Evolutionary conservation across 1,284 basidiomycete species (phyloP).

Genomic region (Ustilago tritici): DNA sequence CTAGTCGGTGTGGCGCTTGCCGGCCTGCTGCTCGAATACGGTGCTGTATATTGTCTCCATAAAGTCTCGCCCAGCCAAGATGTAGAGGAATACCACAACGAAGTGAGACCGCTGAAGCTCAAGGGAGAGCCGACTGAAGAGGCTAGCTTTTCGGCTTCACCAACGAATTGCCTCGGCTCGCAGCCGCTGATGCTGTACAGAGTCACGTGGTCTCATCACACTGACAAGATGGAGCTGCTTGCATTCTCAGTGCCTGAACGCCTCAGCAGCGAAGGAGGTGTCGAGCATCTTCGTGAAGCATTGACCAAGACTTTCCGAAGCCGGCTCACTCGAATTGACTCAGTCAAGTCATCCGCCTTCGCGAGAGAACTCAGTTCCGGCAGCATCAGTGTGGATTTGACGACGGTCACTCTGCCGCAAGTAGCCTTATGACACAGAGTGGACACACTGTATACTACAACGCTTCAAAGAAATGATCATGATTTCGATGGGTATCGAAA

Average conservation of each 20-base stretch:
- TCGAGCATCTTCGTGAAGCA: neutral
- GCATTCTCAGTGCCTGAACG: conserved; percentile 30
- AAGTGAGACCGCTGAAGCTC: neutral
- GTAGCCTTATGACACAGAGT: conserved; percentile 17
- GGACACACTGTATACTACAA: neutral
- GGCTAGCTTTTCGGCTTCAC: conserved; percentile 14
- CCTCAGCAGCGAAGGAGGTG: neutral
- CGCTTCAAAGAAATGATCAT: neutral
- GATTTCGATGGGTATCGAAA: neutral
- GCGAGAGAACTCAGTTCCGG: conserved; percentile 1
- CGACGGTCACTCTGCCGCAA: conserved; percentile 20
- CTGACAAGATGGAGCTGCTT: conserved; percentile 13
- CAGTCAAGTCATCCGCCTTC: neutral
- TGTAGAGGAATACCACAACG: neutral
- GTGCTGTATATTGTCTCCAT: conserved; percentile 29
- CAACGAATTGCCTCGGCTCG: conserved; percentile 24
- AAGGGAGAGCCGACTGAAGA: neutral
- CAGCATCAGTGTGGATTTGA: conserved; percentile 1
- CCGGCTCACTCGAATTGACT: neutral
- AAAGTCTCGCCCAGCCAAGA: neutral
- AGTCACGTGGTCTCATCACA: conserved; percentile 7
- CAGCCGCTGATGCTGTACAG: conserved; percentile 20
- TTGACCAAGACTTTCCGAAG: conserved; percentile 10
- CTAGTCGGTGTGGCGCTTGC: conserved; percentile 31
- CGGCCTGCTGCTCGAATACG: conserved; percentile 34